A percentile compares a stretch with the other conserved stretches of the same genome.
These are phyloP conservation scores for Botrytis aclada DNA, from an alignment of 2,329 filamentous ascomycete genomes.

Conservation along the genomic window DNA sequence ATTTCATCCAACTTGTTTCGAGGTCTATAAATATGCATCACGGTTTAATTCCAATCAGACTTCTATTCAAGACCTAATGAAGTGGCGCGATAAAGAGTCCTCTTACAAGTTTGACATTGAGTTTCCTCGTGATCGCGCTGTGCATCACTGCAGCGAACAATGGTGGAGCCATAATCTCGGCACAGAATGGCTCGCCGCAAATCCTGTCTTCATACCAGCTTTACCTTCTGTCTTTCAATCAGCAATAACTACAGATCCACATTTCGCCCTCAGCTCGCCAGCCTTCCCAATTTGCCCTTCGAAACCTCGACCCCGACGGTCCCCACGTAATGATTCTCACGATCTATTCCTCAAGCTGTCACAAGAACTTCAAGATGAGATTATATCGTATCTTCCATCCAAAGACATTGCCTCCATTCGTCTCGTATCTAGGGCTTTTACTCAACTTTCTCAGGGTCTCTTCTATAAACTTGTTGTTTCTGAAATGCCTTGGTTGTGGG, in stretches of 20 bases:
- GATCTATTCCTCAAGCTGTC: slow-evolving; percentile 29
- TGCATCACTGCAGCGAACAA: slow-evolving; percentile 5
- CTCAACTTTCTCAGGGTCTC: slow-evolving; percentile 27
- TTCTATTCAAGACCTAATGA: slow-evolving; percentile 22
- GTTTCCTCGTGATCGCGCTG: slow-evolving; percentile 12
- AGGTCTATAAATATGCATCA: slow-evolving; percentile 22
- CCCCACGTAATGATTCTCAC: neutral
- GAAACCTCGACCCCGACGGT: neutral
- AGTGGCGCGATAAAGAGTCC: slow-evolving; percentile 17
- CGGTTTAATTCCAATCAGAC: slow-evolving; percentile 1
- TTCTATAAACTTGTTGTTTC: slow-evolving; percentile 27
- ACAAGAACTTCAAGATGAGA: slow-evolving; percentile 25
- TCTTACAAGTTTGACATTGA: neutral
- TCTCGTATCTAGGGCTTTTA: slow-evolving; percentile 28
- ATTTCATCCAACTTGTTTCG: slow-evolving; percentile 28
- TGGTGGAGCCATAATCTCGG: slow-evolving; percentile 24
- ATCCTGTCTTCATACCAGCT: slow-evolving; percentile 31
- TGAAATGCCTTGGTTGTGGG: slow-evolving; percentile 35
- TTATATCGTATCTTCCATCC: slow-evolving; percentile 26
- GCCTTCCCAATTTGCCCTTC: neutral
- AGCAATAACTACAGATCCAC: slow-evolving; percentile 1
- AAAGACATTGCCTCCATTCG: slow-evolving; percentile 31
- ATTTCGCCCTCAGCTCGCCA: neutral
- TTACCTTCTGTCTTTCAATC: slow-evolving; percentile 24
- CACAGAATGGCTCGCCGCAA: slow-evolving; percentile 30